Base-by-base conservation (phyloP, 1,284 basidiomycete genomes). In the Papiliotrema terrestris region DNA sequence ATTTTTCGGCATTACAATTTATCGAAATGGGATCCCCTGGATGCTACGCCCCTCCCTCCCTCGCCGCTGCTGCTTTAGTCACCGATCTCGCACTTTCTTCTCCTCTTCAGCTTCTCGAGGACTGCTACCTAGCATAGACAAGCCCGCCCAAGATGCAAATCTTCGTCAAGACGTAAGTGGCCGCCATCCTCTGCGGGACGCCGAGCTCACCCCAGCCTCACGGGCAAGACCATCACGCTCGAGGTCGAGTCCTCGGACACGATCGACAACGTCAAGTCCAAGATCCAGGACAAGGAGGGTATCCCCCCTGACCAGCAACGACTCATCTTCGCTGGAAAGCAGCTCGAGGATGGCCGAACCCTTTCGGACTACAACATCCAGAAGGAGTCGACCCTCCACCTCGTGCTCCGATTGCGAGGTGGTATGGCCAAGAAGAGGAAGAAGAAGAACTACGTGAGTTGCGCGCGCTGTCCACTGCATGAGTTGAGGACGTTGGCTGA, bases 251-350 rank as follows among this genome's bases (percentile, higher is more conserved):
- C 83, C 81, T 56, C 87, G 59, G 91, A 95, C 82, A 94, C 93
- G 63, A 94, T 96, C 80, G 92, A 97, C 83, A 95, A 95, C 84
- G 91, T 94, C 81, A 93, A 94, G 83, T 84, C 88, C 76, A 94
- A 94, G 80, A 94, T 94, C 73, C 90, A 93, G 77, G 91, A 93
- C 82, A 93, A 93, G 83, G 91, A 93, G 78, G 91, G 91, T 86
- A 91, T 73, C 58, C 84, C 74, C 8, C 55, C 62, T 67, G 93
- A 96, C 81, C 92, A 97, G 80, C 94, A 97, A 78, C 91, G 94
- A 67, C 80, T 98, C 77, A 97, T 97, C 83, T 98, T 97, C 74
- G 94, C 94, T 53, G 94, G 94, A 70, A 97, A 97, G 83, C 94
- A 98, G 81, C 88, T 98, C 64, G 91, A 94, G 81, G 91, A 94